phyloP scores from a whole-genome alignment of 108 stramenopile genomes.

The Skeletonema menzelii region DNA sequence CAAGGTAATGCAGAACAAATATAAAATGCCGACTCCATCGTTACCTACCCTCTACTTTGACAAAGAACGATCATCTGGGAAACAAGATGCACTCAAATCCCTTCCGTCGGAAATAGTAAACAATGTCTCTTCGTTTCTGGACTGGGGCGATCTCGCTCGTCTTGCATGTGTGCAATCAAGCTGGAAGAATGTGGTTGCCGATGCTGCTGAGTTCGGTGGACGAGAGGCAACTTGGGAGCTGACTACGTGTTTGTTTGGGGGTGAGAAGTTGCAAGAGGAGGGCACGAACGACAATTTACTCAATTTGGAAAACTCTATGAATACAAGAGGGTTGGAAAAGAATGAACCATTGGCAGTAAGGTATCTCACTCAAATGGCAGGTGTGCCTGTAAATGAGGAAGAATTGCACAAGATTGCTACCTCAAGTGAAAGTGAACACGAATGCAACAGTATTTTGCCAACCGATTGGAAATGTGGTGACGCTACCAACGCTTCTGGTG shows the following conservation, averaged over 20 bases:
- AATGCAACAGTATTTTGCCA: conserved; percentile 15
- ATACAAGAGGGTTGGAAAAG: conserved; percentile 55
- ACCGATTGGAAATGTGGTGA: conserved; percentile 3
- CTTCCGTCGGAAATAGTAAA: conserved; percentile 75
- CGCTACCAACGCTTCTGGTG: neutral
- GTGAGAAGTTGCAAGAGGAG: neutral
- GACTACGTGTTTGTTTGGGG: conserved; percentile 33
- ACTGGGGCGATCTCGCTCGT: conserved; percentile 85
- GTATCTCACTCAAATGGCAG: conserved; percentile 54
- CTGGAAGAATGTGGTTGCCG: conserved; percentile 64
- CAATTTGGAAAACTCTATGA: conserved; percentile 36
- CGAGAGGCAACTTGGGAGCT: conserved; percentile 71
- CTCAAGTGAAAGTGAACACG: neutral
- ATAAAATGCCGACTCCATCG: conserved; percentile 8
- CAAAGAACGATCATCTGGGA: neutral
- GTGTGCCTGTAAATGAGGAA: conserved; percentile 39
- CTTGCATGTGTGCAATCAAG: conserved; percentile 72
- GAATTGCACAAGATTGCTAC: conserved; percentile 10
- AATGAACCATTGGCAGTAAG: conserved; percentile 63
- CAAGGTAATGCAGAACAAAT: neutral
- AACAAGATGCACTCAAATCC: conserved; percentile 6
- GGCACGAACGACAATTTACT: neutral
- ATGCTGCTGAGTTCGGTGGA: conserved; percentile 65
- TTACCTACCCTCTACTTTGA: conserved; percentile 29
- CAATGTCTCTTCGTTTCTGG: conserved; percentile 59